phyloP scores from a whole-genome alignment of 768 basidiomycete species.

The Termitomyces bulborhizus region DNA sequence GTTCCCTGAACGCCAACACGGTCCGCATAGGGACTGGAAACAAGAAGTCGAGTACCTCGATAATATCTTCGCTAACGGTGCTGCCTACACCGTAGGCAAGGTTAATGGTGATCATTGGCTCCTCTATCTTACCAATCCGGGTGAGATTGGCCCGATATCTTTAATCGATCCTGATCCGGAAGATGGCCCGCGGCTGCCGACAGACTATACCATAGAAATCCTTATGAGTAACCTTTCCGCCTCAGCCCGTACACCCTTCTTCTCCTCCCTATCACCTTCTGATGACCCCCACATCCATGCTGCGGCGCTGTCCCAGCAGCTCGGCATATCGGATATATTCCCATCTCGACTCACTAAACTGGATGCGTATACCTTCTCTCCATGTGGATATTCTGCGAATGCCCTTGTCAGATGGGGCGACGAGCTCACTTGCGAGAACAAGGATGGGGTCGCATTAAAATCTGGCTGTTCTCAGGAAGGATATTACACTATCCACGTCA shows the following conservation, averaged over 20 bases:
- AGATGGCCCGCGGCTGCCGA: constrained; percentile 22
- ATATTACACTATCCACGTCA: constrained; percentile 98
- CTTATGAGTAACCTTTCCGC: constrained; percentile 90
- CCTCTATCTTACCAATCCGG: constrained; percentile 80
- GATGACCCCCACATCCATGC: constrained; percentile 38
- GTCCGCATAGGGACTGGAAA: constrained; percentile 92
- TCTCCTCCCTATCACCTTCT: constrained; percentile 33
- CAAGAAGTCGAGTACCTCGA: constrained; percentile 91
- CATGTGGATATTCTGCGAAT: constrained; percentile 96
- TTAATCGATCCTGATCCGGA: constrained; percentile 2
- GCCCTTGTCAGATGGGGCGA: constrained; percentile 70
- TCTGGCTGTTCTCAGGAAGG: constrained; percentile 55
- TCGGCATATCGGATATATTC: constrained; percentile 83
- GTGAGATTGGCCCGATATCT: constrained; percentile 15
- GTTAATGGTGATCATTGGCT: constrained; percentile 99
- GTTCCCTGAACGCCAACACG: constrained; percentile 94
- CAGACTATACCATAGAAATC: constrained; percentile 96
- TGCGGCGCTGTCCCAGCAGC: constrained; percentile 53
- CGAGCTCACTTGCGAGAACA: constrained; percentile 8
- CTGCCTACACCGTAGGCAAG: constrained; percentile 95
- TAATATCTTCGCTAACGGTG: constrained; percentile 78
- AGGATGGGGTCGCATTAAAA: not conserved
- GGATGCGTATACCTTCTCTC: constrained; percentile 90
- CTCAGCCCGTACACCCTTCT: constrained; percentile 73
- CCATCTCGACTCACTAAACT: constrained; percentile 72